Conservation (phyloP, 352 stramenopile genomes). For the Phytophthora sansomeana region DNA sequence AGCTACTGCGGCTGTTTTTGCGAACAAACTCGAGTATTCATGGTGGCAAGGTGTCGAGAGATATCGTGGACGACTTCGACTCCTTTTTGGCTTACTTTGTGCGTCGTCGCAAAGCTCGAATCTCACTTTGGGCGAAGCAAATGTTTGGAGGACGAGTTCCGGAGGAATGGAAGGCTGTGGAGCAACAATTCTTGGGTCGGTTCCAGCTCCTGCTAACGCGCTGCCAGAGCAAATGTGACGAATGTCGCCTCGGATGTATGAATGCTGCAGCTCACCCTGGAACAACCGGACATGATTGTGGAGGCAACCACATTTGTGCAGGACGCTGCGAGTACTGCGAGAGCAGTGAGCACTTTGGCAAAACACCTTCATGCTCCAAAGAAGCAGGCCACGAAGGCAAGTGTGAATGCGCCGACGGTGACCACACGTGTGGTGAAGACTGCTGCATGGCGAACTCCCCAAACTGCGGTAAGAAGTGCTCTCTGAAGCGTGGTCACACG, state of each 20-base stretch:
- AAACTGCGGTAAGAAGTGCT: slow-evolving; percentile 67
- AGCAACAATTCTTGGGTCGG: slow-evolving; percentile 53
- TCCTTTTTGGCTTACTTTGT: slow-evolving; percentile 64
- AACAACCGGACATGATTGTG: slow-evolving; percentile 54
- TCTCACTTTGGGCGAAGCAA: slow-evolving; percentile 52
- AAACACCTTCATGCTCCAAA: slow-evolving; percentile 54
- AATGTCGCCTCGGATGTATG: slow-evolving; percentile 73
- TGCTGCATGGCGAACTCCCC: slow-evolving; percentile 52
- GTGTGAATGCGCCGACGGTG: slow-evolving; percentile 67
- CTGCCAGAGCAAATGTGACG: slow-evolving; percentile 61
- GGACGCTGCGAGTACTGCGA: slow-evolving; percentile 65
- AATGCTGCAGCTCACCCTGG: slow-evolving; percentile 50
- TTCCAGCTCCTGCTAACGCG: slow-evolving; percentile 65
- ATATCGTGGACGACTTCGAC: slow-evolving; percentile 58
- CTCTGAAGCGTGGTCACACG: slow-evolving; percentile 50
- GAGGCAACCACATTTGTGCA: slow-evolving; percentile 53
- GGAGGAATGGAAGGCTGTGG: slow-evolving; percentile 55
- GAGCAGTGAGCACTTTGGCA: slow-evolving; percentile 21
- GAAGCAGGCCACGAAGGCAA: slow-evolving; percentile 68
- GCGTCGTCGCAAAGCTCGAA: slow-evolving; percentile 58
- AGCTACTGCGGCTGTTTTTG: slow-evolving; percentile 46
- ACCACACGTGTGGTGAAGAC: slow-evolving; percentile 67
- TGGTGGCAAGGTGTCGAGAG: slow-evolving; percentile 29
- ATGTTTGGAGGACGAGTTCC: slow-evolving; percentile 47
- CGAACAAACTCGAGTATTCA: slow-evolving; percentile 7